Evolutionary conservation across 2,329 filamentous ascomycete genomes (phyloP), one percentile per base, ranked within the genome.

Genomic region (Cladosporium sp.): DNA sequence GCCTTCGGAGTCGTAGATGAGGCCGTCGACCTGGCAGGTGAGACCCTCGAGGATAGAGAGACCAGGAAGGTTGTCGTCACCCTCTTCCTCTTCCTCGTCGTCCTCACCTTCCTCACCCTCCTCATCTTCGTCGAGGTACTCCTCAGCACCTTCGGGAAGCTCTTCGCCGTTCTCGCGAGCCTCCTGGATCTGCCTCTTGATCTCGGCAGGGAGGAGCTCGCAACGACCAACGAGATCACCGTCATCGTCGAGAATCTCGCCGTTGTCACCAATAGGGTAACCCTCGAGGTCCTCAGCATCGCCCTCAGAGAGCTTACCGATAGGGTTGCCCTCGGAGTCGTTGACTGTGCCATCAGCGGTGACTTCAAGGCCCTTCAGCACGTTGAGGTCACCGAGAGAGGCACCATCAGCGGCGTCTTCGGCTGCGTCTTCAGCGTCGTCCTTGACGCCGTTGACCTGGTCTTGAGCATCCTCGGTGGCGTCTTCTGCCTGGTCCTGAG

Each of bases 221-320:
- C 78, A 76, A 58, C 80, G 79, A 52, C 81, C 81, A 50, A 84
- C 78, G 22, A 82, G 76, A 62, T 82, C 77, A 22, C 81, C 81
- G 61, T 81, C 77, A 42, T 82, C 78, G 59, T 83, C 79, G 22
- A 83, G 75, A 30, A 84, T 82, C 65, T 82, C 80, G 59, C 81
- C 81, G 14, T 82, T 74, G 38, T 82, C 77, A 59, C 80, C 80
- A 59, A 82, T 80, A 15, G 72, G 73, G 67, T 82, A 82, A 37
- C 80, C 80, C 51, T 72, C 75, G 47, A 81, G 78, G 61, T 81
- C 78, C 67, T 81, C 78, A 20, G 78, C 78, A 59, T 81, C 79
- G 60, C 79, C 80, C 66, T 82, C 80, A 30, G 76, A 77, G 42
- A 82, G 77, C 51, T 74, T 74, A 57, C 78, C 80, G 55, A 82